Evolutionary conservation across 129 eudicot species (phyloP).

Genomic region (Pulicaria dysenterica): DNA sequence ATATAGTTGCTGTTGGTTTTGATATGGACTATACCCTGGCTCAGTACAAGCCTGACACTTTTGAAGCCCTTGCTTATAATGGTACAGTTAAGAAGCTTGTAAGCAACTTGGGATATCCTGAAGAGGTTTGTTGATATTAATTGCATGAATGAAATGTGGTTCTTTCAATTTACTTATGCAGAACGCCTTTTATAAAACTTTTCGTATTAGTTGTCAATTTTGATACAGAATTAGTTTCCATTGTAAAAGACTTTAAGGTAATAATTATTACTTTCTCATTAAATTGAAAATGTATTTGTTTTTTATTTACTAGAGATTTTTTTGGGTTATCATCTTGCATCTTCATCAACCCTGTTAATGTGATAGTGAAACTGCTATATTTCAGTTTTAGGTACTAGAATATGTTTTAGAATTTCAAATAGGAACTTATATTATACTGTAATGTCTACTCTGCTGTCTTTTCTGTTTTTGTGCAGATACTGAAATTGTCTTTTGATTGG

Average conservation of each 20-base stretch:
- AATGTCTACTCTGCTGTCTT: conserved; percentile 13
- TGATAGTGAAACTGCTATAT: neutral
- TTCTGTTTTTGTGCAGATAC: conserved; percentile 51
- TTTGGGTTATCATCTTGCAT: conserved; percentile 1
- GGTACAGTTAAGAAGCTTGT: conserved; percentile 91
- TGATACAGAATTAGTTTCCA: neutral
- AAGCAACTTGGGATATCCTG: conserved; percentile 74
- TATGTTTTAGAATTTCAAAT: neutral
- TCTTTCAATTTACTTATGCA: conserved; percentile 1
- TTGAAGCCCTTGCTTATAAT: conserved; percentile 93
- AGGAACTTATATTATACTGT: neutral
- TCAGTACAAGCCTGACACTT: conserved; percentile 88
- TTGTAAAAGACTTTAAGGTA: neutral
- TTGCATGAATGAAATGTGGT: neutral
- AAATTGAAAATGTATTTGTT: conserved; percentile 11
- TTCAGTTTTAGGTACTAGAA: neutral
- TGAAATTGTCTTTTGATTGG: conserved; percentile 85
- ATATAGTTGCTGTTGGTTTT: conserved; percentile 89
- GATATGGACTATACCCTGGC: conserved; percentile 97
- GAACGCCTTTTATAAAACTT: neutral
- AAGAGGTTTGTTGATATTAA: conserved; percentile 59
- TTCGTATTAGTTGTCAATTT: neutral
- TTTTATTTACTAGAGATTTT: neutral
- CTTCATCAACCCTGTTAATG: neutral
- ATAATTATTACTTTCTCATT: conserved; percentile 4